phyloP scores from a whole-genome alignment of 805 yeast genomes.

The Candida ponderosae region DNA sequence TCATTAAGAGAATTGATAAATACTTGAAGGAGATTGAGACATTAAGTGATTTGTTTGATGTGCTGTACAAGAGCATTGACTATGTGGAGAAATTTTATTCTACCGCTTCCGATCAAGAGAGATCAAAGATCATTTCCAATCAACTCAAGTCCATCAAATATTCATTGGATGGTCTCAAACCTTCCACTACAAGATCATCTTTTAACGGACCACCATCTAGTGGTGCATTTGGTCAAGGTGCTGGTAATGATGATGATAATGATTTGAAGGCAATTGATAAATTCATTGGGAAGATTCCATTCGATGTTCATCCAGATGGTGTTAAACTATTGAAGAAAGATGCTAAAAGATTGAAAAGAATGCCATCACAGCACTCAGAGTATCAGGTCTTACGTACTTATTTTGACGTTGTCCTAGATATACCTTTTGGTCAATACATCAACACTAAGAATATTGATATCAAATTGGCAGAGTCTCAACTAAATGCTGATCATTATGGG shows the following conservation, averaged over 20 bases:
- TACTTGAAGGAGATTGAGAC: constrained; percentile 25
- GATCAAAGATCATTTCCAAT: constrained; percentile 45
- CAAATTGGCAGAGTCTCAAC: constrained; percentile 39
- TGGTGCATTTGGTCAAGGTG: constrained; percentile 1
- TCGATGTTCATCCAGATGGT: constrained; percentile 32
- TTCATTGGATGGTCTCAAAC: constrained; percentile 39
- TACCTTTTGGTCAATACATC: constrained; percentile 44
- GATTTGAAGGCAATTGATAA: constrained; percentile 25
- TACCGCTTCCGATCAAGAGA: constrained; percentile 44
- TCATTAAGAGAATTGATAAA: constrained; percentile 25
- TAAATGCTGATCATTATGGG: constrained; percentile 77
- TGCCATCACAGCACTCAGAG: constrained; percentile 49
- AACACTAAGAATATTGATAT: constrained; percentile 34
- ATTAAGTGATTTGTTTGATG: constrained; percentile 33
- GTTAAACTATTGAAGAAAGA: constrained; percentile 36
- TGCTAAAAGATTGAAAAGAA: constrained; percentile 43
- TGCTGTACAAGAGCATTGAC: constrained; percentile 22
- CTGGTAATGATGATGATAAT: constrained; percentile 25
- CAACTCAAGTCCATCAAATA: constrained; percentile 45
- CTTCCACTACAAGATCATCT: constrained; percentile 1
- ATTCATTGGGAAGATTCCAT: constrained; percentile 20
- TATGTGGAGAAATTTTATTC: constrained; percentile 38
- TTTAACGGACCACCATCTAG: background rate
- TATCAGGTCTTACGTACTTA: constrained; percentile 58
- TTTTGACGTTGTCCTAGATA: constrained; percentile 55